Evolutionary conservation across 1,139 yeast genomes (phyloP).

Genomic region (Candida albicans): DNA sequence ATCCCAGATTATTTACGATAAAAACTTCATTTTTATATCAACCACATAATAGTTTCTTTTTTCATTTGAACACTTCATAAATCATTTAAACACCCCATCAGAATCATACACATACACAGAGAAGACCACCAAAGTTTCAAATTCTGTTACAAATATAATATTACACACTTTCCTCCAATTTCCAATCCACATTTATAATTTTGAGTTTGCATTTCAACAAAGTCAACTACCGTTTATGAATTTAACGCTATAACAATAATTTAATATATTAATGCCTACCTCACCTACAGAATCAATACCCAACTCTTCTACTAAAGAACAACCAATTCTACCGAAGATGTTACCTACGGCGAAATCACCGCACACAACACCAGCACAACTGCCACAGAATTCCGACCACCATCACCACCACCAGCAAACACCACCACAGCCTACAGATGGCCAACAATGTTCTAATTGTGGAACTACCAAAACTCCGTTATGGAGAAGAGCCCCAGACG

Average conservation of each 20-base stretch:
- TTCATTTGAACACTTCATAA: too few relatives aligned
- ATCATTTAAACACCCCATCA: too few relatives aligned
- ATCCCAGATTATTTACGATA: too few relatives aligned
- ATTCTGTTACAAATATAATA: too few relatives aligned
- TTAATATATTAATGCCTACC: neutral
- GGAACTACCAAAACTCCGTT: constrained; percentile 69
- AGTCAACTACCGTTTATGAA: neutral
- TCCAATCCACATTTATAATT: too few relatives aligned
- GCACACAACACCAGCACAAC: neutral
- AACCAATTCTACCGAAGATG: neutral
- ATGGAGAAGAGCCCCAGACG: constrained; percentile 70
- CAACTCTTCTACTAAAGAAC: neutral
- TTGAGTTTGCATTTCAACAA: too few relatives aligned
- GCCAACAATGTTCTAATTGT: constrained; percentile 63
- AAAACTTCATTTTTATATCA: too few relatives aligned
- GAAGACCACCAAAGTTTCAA: too few relatives aligned
- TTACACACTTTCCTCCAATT: too few relatives aligned
- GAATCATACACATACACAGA: too few relatives aligned
- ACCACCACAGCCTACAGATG: constrained; percentile 21
- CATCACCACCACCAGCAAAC: neutral
- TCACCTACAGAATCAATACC: neutral
- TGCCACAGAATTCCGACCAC: neutral
- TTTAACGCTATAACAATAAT: neutral
- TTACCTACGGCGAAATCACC: neutral
- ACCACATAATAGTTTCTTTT: too few relatives aligned